phyloP scores from a whole-genome alignment of 352 stramenopile genomes.

The Ophiocytium majus region DNA sequence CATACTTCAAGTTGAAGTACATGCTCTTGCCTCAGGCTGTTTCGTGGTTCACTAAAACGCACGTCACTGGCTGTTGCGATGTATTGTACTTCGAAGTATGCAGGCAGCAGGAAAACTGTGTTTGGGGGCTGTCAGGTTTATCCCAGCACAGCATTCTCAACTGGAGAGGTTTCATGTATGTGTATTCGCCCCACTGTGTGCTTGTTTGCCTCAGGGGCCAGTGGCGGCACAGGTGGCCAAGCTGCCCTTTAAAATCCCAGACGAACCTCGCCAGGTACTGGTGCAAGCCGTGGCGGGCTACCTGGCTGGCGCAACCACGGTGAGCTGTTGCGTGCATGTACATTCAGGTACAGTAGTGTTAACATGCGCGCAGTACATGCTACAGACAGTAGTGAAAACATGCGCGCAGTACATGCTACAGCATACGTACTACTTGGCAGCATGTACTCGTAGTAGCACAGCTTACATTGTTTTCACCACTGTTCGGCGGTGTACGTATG shows the following conservation, averaged over 20 bases:
- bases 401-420: background rate
- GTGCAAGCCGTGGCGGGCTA: conserved; percentile 39
- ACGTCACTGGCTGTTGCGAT: background rate
- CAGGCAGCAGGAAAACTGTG: background rate
- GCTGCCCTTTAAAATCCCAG: background rate
- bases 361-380: background rate
- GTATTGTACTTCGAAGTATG: background rate
- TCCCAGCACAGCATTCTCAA: background rate
- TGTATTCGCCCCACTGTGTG: too few relatives aligned
- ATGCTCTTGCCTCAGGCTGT: too few relatives aligned
- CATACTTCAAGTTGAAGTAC: too few relatives aligned
- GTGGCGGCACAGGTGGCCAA: background rate
- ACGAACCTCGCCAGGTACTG: conserved; percentile 25
- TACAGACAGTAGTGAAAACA: background rate
- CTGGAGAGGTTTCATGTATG: background rate
- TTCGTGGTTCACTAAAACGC: background rate
- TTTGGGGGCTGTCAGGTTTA: background rate
- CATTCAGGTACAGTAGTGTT: background rate
- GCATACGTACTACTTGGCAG: background rate
- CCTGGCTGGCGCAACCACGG: conserved; percentile 43
- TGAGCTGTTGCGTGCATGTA: background rate
- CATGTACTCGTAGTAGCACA: background rate
- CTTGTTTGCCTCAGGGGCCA: background rate
- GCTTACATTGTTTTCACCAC: background rate
- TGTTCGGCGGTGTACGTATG: background rate